These are phyloP conservation scores for Alternaria incomplexa DNA, from an alignment of 2,329 filamentous ascomycete genomes.

Conservation along the genomic window DNA sequence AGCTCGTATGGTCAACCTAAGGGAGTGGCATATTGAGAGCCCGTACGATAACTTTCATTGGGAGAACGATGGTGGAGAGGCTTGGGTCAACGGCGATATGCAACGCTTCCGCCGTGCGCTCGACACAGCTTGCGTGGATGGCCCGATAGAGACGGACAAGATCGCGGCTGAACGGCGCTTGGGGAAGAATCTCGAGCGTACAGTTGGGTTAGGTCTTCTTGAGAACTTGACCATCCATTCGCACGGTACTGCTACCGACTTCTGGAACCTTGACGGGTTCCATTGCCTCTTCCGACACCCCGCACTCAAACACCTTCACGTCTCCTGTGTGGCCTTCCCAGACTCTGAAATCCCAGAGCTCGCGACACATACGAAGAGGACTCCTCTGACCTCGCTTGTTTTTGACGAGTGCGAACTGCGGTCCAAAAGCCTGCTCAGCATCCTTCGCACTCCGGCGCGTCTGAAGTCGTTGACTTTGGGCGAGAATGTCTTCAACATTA, in stretches of 20 bases:
- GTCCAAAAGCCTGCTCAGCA: conserved; percentile 28
- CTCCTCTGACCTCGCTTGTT: conserved; percentile 39
- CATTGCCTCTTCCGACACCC: conserved; percentile 47
- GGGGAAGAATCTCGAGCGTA: conserved; percentile 16
- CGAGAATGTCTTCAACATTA: conserved; percentile 41
- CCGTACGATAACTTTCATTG: conserved; percentile 45
- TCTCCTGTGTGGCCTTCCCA: conserved; percentile 40
- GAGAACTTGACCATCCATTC: conserved; percentile 43
- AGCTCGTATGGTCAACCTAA: conserved; percentile 37
- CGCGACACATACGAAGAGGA: conserved; percentile 22
- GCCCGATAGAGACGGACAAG: conserved; percentile 17
- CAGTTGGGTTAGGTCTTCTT: conserved; percentile 34
- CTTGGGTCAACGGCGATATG: conserved; percentile 45
- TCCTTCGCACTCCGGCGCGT: conserved; percentile 36
- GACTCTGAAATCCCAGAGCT: conserved; percentile 25
- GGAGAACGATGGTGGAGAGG: conserved; percentile 29
- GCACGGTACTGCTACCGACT: conserved; percentile 39
- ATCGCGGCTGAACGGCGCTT: conserved; percentile 20
- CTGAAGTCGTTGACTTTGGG: conserved; percentile 43
- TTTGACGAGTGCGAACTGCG: conserved; percentile 46
- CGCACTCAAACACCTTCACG: conserved; percentile 37
- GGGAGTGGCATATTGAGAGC: conserved; percentile 43
- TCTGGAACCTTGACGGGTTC: conserved; percentile 40
- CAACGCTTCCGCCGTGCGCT: conserved; percentile 36
- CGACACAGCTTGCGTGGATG: conserved; percentile 32